Conservation (phyloP, 2,329 filamentous ascomycete genomes). For the Cladobotryum mycophilum region DNA sequence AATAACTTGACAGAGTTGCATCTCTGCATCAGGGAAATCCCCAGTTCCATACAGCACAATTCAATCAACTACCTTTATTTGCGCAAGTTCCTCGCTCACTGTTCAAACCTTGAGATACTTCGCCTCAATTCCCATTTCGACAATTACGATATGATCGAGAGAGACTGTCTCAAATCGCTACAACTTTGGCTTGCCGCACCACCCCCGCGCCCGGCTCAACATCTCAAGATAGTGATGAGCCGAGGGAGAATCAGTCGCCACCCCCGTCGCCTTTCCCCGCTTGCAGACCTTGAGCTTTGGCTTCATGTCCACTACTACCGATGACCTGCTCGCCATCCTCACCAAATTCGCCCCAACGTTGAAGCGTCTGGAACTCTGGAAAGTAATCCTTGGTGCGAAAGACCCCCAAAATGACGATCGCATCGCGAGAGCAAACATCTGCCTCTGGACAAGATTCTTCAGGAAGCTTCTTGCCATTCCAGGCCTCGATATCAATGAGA, state of each 20-base stretch:
- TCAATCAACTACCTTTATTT: slow-evolving; percentile 7
- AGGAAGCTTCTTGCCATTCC: slow-evolving; percentile 24
- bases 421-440: slow-evolving; percentile 16
- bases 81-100: slow-evolving; percentile 19
- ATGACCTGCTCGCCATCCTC: slow-evolving; percentile 29
- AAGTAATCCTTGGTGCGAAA: slow-evolving; percentile 25
- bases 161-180: neutral
- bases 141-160: neutral
- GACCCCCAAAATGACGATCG: neutral
- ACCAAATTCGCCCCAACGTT: slow-evolving; percentile 40
- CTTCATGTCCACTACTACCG: slow-evolving; percentile 23
- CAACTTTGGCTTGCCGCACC: neutral
- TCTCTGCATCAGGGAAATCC: slow-evolving; percentile 15
- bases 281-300: slow-evolving; percentile 41
- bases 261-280: slow-evolving; percentile 25
- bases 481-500: slow-evolving; percentile 26
- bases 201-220: neutral
- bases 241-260: neutral
- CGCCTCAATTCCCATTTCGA: slow-evolving; percentile 38
- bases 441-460: slow-evolving; percentile 37
- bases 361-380: slow-evolving; percentile 39
- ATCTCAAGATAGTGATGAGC: too few species aligned
- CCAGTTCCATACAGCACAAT: slow-evolving; percentile 5
- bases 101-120: slow-evolving; percentile 41
- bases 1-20: slow-evolving; percentile 39